A percentile compares a stretch with the other conserved stretches of the same genome.
These are phyloP conservation scores for Acrocalymma vagum DNA, from an alignment of 2,329 filamentous ascomycete species.

Conservation along the genomic window DNA sequence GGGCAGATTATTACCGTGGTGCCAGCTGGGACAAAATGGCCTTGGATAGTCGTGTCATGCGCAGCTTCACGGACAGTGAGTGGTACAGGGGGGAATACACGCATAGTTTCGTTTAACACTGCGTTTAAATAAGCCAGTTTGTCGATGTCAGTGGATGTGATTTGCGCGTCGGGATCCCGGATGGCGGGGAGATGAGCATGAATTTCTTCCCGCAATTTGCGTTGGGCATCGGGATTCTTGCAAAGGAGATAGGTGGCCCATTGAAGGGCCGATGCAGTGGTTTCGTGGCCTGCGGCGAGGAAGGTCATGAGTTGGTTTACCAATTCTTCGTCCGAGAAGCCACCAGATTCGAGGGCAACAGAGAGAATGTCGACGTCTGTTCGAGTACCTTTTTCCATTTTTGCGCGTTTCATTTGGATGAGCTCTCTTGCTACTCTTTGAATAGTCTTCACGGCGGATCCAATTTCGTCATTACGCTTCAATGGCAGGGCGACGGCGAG, in stretches of 20 bases:
- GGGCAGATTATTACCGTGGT: slow-evolving; percentile 73
- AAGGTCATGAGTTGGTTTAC: slow-evolving; percentile 92
- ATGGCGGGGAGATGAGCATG: slow-evolving; percentile 56
- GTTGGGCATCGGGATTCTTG: slow-evolving; percentile 58
- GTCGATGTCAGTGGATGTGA: slow-evolving; percentile 70
- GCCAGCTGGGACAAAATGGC: slow-evolving; percentile 72
- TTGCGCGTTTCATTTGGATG: slow-evolving; percentile 73
- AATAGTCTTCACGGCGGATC: slow-evolving; percentile 44
- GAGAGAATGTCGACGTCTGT: slow-evolving; percentile 78
- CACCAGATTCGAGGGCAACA: slow-evolving; percentile 78
- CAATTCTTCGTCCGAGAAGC: slow-evolving; percentile 80
- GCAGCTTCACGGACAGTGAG: slow-evolving; percentile 73
- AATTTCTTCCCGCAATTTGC: slow-evolving; percentile 60
- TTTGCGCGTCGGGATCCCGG: slow-evolving; percentile 45
- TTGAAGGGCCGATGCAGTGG: slow-evolving; percentile 62
- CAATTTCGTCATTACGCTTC: slow-evolving; percentile 66
- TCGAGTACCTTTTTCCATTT: slow-evolving; percentile 54
- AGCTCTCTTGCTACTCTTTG: slow-evolving; percentile 73
- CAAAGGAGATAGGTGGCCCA: slow-evolving; percentile 64
- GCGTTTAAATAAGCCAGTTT: slow-evolving; percentile 78
- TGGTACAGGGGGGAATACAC: slow-evolving; percentile 76
- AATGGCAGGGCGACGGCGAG: slow-evolving; percentile 72
- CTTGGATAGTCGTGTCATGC: slow-evolving; percentile 70
- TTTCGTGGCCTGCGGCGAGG: slow-evolving; percentile 73
- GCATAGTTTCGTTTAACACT: slow-evolving; percentile 79